Evolutionary conservation across 108 stramenopile genomes (phyloP).

Genomic region (Mediolabrus comicus): DNA sequence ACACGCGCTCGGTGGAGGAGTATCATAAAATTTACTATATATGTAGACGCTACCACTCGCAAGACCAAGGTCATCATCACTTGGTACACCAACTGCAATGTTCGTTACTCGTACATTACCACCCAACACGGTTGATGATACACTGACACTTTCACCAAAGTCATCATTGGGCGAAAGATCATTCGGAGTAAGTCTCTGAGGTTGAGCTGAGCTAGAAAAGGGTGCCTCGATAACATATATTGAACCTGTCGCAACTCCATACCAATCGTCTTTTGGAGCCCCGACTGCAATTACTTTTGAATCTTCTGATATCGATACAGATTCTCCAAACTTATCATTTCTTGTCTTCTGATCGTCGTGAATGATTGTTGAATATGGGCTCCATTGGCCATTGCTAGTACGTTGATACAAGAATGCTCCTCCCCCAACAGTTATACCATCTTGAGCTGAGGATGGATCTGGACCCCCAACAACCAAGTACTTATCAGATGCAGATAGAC

Average conservation of each 20-base stretch:
- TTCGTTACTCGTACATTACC: constrained; percentile 22
- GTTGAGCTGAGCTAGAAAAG: constrained; percentile 6
- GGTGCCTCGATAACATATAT: constrained; percentile 30
- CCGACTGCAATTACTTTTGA: constrained; percentile 23
- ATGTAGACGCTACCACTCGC: constrained; percentile 21
- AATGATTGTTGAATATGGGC: constrained; percentile 6
- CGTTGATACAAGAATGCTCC: constrained; percentile 21
- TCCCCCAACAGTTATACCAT: constrained; percentile 17
- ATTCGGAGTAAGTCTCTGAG: constrained; percentile 12
- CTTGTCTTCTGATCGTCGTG: constrained; percentile 14
- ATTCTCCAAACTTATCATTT: constrained; percentile 30
- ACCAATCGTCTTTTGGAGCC: constrained; percentile 20
- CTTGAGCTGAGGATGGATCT: constrained; percentile 1
- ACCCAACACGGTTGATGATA: constrained; percentile 11
- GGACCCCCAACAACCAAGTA: constrained; percentile 27
- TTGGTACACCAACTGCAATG: constrained; percentile 18
- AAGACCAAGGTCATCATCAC: constrained; percentile 30
- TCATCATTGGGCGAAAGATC: constrained; percentile 34
- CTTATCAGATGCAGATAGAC: constrained; percentile 18
- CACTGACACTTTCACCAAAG: constrained; percentile 25
- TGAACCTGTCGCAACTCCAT: constrained; percentile 24
- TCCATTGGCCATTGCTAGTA: constrained; percentile 14
- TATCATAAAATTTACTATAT: constrained; percentile 31
- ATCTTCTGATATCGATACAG: constrained; percentile 36
- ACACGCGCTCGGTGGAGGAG: constrained; percentile 23